A percentile compares a stretch with the other conserved stretches of the same genome.
Conservation (phyloP, 2,329 filamentous ascomycete genomes). For the Juglanconis oblonga region DNA sequence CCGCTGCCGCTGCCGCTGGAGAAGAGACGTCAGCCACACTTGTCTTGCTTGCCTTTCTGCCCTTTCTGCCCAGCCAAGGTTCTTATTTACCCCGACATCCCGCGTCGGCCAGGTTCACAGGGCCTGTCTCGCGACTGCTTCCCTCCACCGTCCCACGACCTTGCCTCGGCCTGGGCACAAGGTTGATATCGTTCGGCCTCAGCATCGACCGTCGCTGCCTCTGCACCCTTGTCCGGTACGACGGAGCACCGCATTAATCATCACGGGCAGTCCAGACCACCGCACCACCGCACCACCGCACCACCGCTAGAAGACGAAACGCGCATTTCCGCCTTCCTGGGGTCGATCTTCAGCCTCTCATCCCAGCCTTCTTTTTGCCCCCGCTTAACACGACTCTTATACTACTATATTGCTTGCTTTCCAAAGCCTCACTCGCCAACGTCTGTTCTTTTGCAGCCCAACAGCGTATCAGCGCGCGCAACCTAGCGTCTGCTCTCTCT, state of each 20-base stretch:
- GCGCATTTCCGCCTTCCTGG: not conserved
- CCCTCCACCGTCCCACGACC: not conserved
- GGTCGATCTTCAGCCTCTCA: not conserved
- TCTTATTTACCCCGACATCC: not conserved
- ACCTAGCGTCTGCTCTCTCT: constrained; percentile 2
- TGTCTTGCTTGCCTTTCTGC: not conserved
- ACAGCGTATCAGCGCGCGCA: constrained; percentile 8
- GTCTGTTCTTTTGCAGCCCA: constrained; percentile 1
- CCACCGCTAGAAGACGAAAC: not conserved
- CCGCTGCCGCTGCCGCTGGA: too few species aligned
- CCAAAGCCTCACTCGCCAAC: constrained; percentile 1
- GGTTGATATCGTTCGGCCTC: not conserved
- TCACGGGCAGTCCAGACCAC: not conserved
- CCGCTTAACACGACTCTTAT: constrained; percentile 5
- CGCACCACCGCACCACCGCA: not conserved
- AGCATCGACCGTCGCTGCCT: not conserved
- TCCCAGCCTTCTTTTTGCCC: constrained; percentile 12
- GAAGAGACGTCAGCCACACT: not conserved
- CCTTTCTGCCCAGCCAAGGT: not conserved
- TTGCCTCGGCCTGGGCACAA: not conserved
- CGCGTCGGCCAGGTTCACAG: not conserved
- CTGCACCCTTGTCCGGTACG: not conserved
- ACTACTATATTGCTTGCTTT: not conserved
- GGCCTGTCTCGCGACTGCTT: constrained; percentile 6
- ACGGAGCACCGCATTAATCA: not conserved